phyloP scores from a whole-genome alignment of 2,329 filamentous ascomycete species.

The Kalaharituber pfeilii region DNA sequence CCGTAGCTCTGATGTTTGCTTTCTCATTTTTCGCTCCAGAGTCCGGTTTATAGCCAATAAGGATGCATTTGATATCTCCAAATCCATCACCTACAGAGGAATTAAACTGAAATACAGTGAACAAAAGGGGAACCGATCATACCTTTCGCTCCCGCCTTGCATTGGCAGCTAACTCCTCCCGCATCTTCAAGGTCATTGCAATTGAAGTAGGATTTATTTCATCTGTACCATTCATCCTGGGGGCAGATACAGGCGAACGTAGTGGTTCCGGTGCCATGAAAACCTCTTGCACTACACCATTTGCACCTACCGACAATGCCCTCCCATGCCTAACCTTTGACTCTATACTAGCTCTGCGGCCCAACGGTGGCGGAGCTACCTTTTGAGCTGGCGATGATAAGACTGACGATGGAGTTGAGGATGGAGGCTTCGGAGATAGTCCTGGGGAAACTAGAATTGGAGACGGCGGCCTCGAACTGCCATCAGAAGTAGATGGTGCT shows the following conservation, averaged over 20 bases:
- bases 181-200: conserved; percentile 12
- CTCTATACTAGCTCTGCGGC: conserved; percentile 11
- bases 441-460: conserved; percentile 6
- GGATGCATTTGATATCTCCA: conserved; percentile 93
- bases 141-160: conserved; percentile 87
- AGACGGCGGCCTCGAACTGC: conserved; percentile 11
- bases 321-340: conserved; percentile 11
- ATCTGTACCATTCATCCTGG: conserved; percentile 37
- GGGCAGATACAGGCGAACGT: conserved; percentile 18
- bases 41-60: conserved; percentile 89
- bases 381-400: conserved; percentile 9
- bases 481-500: conserved; percentile 6
- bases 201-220: not conserved
- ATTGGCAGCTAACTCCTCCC: conserved; percentile 66
- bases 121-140: not conserved
- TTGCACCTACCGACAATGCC: conserved; percentile 7
- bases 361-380: conserved; percentile 5
- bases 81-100: conserved; percentile 43
- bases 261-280: conserved; percentile 5
- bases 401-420: conserved; percentile 11
- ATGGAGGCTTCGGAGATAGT: conserved; percentile 7
- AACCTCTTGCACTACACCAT: not conserved
- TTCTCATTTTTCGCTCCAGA: conserved; percentile 74
- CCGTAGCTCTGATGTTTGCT: conserved; percentile 75
- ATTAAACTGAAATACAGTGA: not conserved